Percentiles rank a stretch among this genome's conserved stretches.
These are phyloP conservation scores for Penicillium soppii DNA, from an alignment of 495 filamentous ascomycete species.

Conservation along the genomic window DNA sequence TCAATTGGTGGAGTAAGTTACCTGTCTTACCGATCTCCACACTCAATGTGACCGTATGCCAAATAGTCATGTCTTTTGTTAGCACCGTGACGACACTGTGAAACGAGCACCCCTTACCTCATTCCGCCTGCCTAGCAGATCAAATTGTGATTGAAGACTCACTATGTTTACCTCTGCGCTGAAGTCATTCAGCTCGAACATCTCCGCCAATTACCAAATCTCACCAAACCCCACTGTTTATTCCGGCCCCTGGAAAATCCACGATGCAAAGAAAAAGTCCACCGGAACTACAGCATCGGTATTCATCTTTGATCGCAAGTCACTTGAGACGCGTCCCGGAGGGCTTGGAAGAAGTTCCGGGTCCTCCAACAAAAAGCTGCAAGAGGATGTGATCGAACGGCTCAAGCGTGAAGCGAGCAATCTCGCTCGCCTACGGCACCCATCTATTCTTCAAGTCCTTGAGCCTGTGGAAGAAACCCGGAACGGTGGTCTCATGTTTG, in stretches of 20 bases:
- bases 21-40: background rate
- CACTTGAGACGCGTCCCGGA: slow-evolving; percentile 66
- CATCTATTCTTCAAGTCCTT: slow-evolving; percentile 85
- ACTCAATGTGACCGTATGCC: background rate
- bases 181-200: slow-evolving; percentile 90
- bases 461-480: slow-evolving; percentile 96
- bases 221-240: slow-evolving; percentile 64
- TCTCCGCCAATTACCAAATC: slow-evolving; percentile 83
- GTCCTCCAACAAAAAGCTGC: slow-evolving; percentile 69
- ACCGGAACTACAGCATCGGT: slow-evolving; percentile 85
- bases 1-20: background rate
- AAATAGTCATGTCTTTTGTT: slow-evolving; percentile 10
- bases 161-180: slow-evolving; percentile 88
- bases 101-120: slow-evolving; percentile 10
- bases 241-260: slow-evolving; percentile 94
- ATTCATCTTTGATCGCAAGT: slow-evolving; percentile 91
- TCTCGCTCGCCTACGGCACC: slow-evolving; percentile 83
- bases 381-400: slow-evolving; percentile 86
- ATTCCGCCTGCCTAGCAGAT: background rate
- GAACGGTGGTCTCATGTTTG: slow-evolving; percentile 90
- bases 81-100: slow-evolving; percentile 9
- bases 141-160: slow-evolving; percentile 4
- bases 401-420: slow-evolving; percentile 88
- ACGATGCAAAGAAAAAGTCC: slow-evolving; percentile 93
- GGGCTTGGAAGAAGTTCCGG: slow-evolving; percentile 59